phyloP scores from a whole-genome alignment of 148 eudicot genomes.

The Cornus controversa region DNA sequence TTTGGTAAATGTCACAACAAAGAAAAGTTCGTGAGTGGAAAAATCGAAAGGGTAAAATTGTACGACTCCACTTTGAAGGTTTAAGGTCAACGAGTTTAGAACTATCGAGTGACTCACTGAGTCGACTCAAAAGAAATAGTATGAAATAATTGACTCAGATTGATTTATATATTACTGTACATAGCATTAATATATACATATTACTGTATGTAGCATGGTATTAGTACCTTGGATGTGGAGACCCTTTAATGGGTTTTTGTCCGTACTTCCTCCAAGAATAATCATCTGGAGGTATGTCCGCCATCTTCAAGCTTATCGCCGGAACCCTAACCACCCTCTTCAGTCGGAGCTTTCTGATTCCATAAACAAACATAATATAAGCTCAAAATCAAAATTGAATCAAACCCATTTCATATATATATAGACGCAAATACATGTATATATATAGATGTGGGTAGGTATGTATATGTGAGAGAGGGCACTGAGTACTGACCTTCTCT shows the following conservation, averaged over 20 bases:
- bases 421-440: too few relatives aligned
- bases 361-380: not conserved
- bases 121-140: not conserved
- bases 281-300: constrained; percentile 96
- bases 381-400: too few relatives aligned
- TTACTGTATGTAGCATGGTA: too few relatives aligned
- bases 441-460: not conserved
- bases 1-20: too few relatives aligned
- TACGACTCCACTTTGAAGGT: not conserved
- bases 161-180: not conserved
- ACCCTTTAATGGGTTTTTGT: constrained; percentile 95
- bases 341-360: constrained; percentile 64
- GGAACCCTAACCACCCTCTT: constrained; percentile 77
- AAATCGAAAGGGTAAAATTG: too few relatives aligned
- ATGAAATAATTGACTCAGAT: not conserved
- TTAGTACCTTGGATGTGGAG: constrained; percentile 92
- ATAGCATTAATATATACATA: too few relatives aligned
- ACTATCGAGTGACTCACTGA: not conserved
- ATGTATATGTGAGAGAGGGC: too few relatives aligned
- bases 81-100: not conserved
- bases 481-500: too few relatives aligned
- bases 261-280: constrained; percentile 98
- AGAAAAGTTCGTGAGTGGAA: too few relatives aligned
- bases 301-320: constrained; percentile 84
- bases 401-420: not conserved